These are phyloP conservation scores for Nosema muscidifuracis DNA, from an alignment of 371 early-diverging fungal genomes.

Conservation along the genomic window DNA sequence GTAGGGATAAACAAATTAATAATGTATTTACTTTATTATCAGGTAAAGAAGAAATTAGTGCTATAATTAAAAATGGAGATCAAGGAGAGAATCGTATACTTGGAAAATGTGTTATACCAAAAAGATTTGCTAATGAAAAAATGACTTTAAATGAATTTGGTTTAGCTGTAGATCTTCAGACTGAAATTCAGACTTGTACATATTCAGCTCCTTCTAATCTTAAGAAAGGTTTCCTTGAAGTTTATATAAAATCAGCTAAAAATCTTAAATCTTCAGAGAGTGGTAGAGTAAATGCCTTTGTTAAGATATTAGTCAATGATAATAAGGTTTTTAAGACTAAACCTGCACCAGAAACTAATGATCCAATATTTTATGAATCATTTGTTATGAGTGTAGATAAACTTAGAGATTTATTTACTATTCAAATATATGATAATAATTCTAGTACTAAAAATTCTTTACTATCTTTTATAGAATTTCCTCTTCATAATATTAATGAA, in stretches of 20 bases:
- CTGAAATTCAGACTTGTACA: conserved; percentile 20
- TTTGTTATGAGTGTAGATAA: conserved; percentile 43
- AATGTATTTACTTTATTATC: conserved; percentile 37
- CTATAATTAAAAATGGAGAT: conserved; percentile 30
- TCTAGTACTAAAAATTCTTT: conserved; percentile 34
- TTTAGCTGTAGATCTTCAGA: conserved; percentile 19
- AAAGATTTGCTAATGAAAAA: conserved; percentile 35
- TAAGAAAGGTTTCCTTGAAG: conserved; percentile 44
- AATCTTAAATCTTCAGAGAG: conserved; percentile 20
- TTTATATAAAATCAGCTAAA: conserved; percentile 48
- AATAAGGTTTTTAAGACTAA: conserved; percentile 50
- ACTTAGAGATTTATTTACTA: conserved; percentile 39
- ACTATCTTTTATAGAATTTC: conserved; percentile 46
- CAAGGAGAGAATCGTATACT: conserved; percentile 24
- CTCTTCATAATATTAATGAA: conserved; percentile 49
- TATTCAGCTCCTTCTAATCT: conserved; percentile 5
- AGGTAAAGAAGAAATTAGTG: conserved; percentile 38
- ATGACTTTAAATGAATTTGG: conserved; percentile 21
- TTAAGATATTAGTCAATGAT: conserved; percentile 53
- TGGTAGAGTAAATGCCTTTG: conserved; percentile 42
- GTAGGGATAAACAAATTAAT: conserved; percentile 19
- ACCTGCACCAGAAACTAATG: conserved; percentile 6
- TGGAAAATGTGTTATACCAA: conserved; percentile 40
- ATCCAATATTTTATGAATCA: conserved; percentile 56
- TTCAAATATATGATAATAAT: conserved; percentile 50